Evolutionary conservation across 140 eudicot genomes (phyloP), one percentile per base, ranked within the genome.

Genomic region (Ambrosia hybrid): DNA sequence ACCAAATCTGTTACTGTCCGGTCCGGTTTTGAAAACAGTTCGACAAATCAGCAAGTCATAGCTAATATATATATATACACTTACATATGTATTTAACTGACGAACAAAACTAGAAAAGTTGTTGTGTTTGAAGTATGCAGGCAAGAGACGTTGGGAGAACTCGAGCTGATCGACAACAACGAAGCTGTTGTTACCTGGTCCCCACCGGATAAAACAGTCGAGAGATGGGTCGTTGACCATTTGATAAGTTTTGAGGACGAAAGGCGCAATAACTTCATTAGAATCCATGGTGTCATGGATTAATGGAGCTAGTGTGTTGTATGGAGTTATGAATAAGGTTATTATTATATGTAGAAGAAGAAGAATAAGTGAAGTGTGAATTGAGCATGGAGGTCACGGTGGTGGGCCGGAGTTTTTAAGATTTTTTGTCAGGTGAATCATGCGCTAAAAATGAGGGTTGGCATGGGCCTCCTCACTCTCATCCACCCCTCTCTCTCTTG

Each of bases 51-150:
- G 8, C 9, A 5, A 41, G 9, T 1, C 9, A 5, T 11, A 26
- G 12, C n/a, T n/a, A 52, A 33, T 9, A 21, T 4, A 2, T 26
- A 2, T 26, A 33, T 9, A 21, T 4, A 2, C 15, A 55, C 52
- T 79, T 75, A 89, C 96, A 65, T 89, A 89, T 12, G 92, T 86
- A 55, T 89, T 89, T 60, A 89, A 81, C 45, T 89, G 96, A 37
- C 96, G 96, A 74, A 89, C 87, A 37, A 89, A 89, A 78, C 96
- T 89, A 10, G 96, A 89, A 83, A 89, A 89, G 75, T 89, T 89
- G 68, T 77, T 85, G 78, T 89, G 96, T 80, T 89, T 89, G 83
- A 89, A 89, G 49, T 67, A 86, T 5, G 78, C 72, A 6, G 96
- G 92, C 37, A 89, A 57, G 8, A 89, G 59, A 8, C 74, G 64